phyloP scores from a whole-genome alignment of 257 asterid genomes.

The Scutellaria galericulata region DNA sequence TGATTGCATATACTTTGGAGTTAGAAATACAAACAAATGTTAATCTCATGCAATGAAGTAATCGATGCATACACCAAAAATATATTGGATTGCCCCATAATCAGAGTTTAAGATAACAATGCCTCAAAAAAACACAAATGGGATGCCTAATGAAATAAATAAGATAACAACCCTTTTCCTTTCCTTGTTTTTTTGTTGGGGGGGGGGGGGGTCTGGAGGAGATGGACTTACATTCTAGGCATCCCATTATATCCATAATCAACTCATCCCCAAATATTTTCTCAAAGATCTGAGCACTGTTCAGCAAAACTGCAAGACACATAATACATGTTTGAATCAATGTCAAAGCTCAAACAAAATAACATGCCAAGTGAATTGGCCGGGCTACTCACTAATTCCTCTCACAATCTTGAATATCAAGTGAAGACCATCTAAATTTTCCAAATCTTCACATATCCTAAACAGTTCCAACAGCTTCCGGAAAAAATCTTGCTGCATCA shows the following conservation, averaged over 20 bases:
- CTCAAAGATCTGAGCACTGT: conserved; percentile 86
- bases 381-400: conserved; percentile 76
- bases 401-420: conserved; percentile 78
- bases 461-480: conserved; percentile 82
- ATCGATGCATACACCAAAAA: background rate
- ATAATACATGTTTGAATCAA: conserved; percentile 29
- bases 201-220: background rate
- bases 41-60: conserved; percentile 1
- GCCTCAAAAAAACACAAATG: background rate
- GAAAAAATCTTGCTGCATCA: conserved; percentile 79
- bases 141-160: conserved; percentile 7
- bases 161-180: background rate
- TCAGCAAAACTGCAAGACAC: conserved; percentile 78
- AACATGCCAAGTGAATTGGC: conserved; percentile 20
- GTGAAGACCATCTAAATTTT: conserved; percentile 80
- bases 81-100: too few relatives aligned
- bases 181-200: background rate
- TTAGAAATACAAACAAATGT: conserved; percentile 11
- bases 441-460: conserved; percentile 82
- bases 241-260: conserved; percentile 90
- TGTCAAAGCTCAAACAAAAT: conserved; percentile 20
- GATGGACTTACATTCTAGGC: conserved; percentile 84
- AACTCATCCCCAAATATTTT: conserved; percentile 90
- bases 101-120: too few relatives aligned
- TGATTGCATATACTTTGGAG: background rate